These are phyloP conservation scores for Larix sibirica DNA, from an alignment of 83 land plant species.

Conservation along the genomic window DNA sequence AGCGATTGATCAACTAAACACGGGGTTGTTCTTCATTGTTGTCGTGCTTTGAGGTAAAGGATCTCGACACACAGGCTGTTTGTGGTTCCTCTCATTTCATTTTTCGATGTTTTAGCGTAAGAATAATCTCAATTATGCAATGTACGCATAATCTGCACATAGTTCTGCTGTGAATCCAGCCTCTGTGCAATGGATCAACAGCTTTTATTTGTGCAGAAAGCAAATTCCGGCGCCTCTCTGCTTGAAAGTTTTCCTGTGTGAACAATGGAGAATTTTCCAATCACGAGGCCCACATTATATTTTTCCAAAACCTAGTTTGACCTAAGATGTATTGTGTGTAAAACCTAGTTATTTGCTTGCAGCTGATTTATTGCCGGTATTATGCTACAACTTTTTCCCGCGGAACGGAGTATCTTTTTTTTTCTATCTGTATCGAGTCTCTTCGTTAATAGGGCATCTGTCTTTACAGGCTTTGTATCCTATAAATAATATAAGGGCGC, in stretches of 20 bases:
- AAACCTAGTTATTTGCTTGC: no score
- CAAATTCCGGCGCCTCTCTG: not conserved
- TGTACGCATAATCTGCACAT: not conserved
- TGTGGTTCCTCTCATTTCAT: not conserved
- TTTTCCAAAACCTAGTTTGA: not conserved
- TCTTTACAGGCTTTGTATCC: no score
- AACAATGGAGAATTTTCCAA: slow-evolving; percentile 6
- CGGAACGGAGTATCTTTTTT: no score
- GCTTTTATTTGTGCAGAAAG: slow-evolving; percentile 1
- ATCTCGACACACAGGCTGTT: accelerated
- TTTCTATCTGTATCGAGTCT: no score
- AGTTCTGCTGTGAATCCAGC: slow-evolving; percentile 1
- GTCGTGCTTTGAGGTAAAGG: no score
- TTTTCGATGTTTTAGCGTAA: not conserved
- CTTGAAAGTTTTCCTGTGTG: not conserved
- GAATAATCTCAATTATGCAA: not conserved
- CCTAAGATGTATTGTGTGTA: no score
- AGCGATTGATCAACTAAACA: not conserved
- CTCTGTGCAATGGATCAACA: not conserved
- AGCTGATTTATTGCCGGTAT: no score
- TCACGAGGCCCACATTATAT: not conserved
- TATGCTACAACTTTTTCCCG: no score
- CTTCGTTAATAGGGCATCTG: no score
- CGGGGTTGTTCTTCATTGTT: no score
- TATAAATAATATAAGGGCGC: no score